These are phyloP conservation scores for Russula griseocarnosa DNA, from an alignment of 768 basidiomycete species.

Conservation along the genomic window DNA sequence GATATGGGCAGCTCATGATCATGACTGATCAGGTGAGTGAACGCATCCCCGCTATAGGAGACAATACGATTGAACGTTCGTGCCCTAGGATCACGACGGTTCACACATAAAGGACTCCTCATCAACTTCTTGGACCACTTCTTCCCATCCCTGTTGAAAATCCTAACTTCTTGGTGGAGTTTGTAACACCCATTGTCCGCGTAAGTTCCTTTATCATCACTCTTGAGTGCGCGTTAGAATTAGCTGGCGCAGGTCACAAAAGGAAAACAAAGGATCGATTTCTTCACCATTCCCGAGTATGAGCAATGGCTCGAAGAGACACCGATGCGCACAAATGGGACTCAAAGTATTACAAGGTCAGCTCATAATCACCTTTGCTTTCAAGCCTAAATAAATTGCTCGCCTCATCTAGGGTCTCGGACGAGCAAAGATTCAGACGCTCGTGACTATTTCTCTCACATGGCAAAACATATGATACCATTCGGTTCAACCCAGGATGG, in stretches of 20 bases:
- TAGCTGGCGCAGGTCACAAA: slow-evolving; percentile 58
- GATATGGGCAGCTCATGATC: slow-evolving; percentile 96
- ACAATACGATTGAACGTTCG: background rate
- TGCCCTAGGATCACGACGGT: slow-evolving; percentile 89
- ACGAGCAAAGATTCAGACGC: slow-evolving; percentile 88
- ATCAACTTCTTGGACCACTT: slow-evolving; percentile 98
- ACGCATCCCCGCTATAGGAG: background rate
- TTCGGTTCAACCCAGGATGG: slow-evolving; percentile 78
- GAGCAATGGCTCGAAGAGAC: slow-evolving; percentile 86
- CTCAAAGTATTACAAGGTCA: slow-evolving; percentile 95
- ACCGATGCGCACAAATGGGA: slow-evolving; percentile 75
- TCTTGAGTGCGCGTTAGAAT: background rate
- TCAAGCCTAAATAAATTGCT: background rate
- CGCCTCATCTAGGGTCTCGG: slow-evolving; percentile 76
- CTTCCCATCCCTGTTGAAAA: slow-evolving; percentile 87
- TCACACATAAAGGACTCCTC: slow-evolving; percentile 99
- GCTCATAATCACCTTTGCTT: slow-evolving; percentile 28
- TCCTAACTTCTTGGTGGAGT: slow-evolving; percentile 95
- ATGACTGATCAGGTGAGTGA: slow-evolving; percentile 94
- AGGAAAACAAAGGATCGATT: slow-evolving; percentile 73
- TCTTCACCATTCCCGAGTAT: slow-evolving; percentile 97
- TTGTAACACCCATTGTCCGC: slow-evolving; percentile 96
- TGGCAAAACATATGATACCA: slow-evolving; percentile 92
- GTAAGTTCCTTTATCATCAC: slow-evolving; percentile 42
- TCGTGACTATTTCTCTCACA: slow-evolving; percentile 86